A percentile compares a stretch with the other conserved stretches of the same genome.
phyloP scores from a whole-genome alignment of 495 filamentous ascomycete genomes.

The Pseudomonodictys pantanalensis region DNA sequence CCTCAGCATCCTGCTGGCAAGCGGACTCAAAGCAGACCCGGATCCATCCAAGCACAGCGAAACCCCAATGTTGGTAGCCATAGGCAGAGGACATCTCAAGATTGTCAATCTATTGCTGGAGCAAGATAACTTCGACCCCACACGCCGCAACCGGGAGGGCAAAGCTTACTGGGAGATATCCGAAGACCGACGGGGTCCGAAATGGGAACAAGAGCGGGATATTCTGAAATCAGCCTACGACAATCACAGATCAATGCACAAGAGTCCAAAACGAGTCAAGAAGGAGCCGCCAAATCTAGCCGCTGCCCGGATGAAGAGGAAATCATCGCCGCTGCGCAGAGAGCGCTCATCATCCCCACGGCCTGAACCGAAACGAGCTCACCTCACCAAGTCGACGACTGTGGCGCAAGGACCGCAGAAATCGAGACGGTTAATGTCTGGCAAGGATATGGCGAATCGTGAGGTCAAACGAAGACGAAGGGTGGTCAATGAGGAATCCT shows the following conservation, averaged over 20 bases:
- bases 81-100: slow-evolving; percentile 81
- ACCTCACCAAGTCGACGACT: slow-evolving; percentile 10
- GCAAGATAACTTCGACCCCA: slow-evolving; percentile 76
- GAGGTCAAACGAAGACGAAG: slow-evolving; percentile 24
- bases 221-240: slow-evolving; percentile 78
- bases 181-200: slow-evolving; percentile 71
- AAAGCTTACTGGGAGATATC: slow-evolving; percentile 83
- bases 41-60: slow-evolving; percentile 70
- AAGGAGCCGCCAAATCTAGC: slow-evolving; percentile 22
- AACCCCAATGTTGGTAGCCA: slow-evolving; percentile 91
- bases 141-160: slow-evolving; percentile 58
- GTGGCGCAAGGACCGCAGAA: slow-evolving; percentile 17
- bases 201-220: slow-evolving; percentile 87
- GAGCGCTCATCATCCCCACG: slow-evolving; percentile 31
- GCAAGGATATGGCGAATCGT: slow-evolving; percentile 29
- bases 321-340: slow-evolving; percentile 16
- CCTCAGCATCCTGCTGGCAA: slow-evolving; percentile 77
- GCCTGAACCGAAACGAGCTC: slow-evolving; percentile 15
- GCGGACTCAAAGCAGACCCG: slow-evolving; percentile 67
- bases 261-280: slow-evolving; percentile 40
- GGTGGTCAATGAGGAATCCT: slow-evolving; percentile 21
- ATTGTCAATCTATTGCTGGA: slow-evolving; percentile 77
- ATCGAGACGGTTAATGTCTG: slow-evolving; percentile 28
- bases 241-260: slow-evolving; percentile 48
- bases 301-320: slow-evolving; percentile 21